Evolutionary conservation across 495 filamentous ascomycete genomes (phyloP).

Genomic region (Daldinia bambusicola): DNA sequence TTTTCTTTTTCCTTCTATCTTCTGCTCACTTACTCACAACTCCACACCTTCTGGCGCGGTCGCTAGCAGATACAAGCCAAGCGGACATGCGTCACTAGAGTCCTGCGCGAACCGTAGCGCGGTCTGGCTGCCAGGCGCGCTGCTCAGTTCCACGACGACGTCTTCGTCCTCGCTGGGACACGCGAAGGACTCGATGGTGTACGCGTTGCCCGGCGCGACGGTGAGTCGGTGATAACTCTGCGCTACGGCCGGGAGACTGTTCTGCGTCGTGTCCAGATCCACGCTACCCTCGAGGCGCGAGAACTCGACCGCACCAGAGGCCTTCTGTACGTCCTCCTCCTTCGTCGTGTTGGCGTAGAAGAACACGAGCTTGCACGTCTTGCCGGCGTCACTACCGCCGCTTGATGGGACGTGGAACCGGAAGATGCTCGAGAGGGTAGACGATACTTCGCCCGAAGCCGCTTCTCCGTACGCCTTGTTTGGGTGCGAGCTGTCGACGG

Average conservation of each 20-base stretch:
- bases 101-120: constrained; percentile 73
- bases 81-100: constrained; percentile 66
- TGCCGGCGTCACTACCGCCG: constrained; percentile 62
- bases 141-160: constrained; percentile 63
- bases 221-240: constrained; percentile 59
- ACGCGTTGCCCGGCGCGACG: constrained; percentile 66
- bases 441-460: constrained; percentile 64
- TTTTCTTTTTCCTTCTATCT: background rate
- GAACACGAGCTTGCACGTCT: constrained; percentile 74
- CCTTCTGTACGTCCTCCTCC: too few relatives aligned
- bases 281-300: constrained; percentile 52
- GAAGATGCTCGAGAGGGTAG: constrained; percentile 69
- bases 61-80: constrained; percentile 70
- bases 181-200: constrained; percentile 63
- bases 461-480: constrained; percentile 62
- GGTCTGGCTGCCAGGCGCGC: constrained; percentile 55
- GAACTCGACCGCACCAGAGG: constrained; percentile 65
- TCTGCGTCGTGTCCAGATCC: constrained; percentile 62
- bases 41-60: constrained; percentile 17
- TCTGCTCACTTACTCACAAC: constrained; percentile 9
- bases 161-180: constrained; percentile 66
- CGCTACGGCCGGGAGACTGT: constrained; percentile 58
- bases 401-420: constrained; percentile 72
- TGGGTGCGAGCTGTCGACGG: constrained; percentile 67
- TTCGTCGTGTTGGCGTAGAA: constrained; percentile 65